Base-by-base conservation (phyloP, 768 basidiomycete genomes). In the Chalciporus piperatus region DNA sequence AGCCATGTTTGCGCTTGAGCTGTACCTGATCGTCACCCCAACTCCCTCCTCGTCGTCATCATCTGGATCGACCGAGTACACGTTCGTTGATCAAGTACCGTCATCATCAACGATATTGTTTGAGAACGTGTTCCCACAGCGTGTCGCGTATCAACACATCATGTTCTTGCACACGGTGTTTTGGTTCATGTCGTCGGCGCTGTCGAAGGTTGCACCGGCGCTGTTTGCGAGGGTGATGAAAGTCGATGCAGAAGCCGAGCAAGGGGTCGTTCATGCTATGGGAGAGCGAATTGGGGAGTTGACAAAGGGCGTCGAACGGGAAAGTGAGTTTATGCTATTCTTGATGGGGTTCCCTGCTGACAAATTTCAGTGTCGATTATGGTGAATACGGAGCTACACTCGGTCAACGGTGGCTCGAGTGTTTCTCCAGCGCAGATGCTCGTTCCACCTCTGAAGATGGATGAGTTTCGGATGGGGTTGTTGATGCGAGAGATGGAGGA, bases 101-200 rank as follows among this genome's bases (percentile, higher is more conserved):
- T 20, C 48, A 0, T 47, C 57, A 25, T 48, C 61, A 51, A 65
- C 56, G 23, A 32, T 32, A 4, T 32, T 83, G 27, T 59, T 81
- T 9, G 61, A 70, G 39, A 47, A 57, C 25, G 19, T 79, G 35
- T 85, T 89, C 69, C 89, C 89, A 0, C 70, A 73, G 6, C 79
- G 88, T 12, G 79, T 87, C 1, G 76, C 81, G 1, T 87, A 84
- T 64, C 90, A 94, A 62, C 87, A 93, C 67, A 77, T 90, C 53
- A 70, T 80, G 33, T 80, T 92, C 67, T 73, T 93, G 35, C 91
- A 89, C 60, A 84, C 90, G 55, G 62, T 89, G 23, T 92, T 89
- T 67, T 70, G 90, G 59, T 84, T 89, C 64, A 61, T 85, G 50
- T 87, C 82, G 27, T 77, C 91, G 35, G 89, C 88, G 0, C 75